These are phyloP conservation scores for Zasmidium citrigriseum DNA, from an alignment of 2,329 filamentous ascomycete genomes.

Conservation along the genomic window DNA sequence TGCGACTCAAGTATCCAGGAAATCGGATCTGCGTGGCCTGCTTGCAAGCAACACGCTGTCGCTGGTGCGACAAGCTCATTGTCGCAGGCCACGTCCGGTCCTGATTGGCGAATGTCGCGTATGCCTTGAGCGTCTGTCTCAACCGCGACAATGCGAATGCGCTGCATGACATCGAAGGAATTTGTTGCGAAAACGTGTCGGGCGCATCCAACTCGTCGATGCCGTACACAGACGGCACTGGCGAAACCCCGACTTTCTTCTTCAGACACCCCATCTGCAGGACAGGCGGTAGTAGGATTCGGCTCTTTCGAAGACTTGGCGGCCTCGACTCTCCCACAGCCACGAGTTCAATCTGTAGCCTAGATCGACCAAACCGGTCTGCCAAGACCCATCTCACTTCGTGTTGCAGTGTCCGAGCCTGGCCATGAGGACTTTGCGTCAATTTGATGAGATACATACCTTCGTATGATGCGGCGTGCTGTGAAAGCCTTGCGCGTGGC, in stretches of 20 bases:
- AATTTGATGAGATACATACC: conserved; percentile 53
- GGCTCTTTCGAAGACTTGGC: conserved; percentile 95
- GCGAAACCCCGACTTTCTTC: too few relatives aligned
- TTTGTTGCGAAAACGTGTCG: too few relatives aligned
- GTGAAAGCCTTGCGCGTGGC: too few relatives aligned
- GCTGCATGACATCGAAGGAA: neutral
- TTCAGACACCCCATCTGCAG: too few relatives aligned
- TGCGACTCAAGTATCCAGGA: neutral
- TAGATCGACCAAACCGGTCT: conserved; percentile 75
- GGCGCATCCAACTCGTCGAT: too few relatives aligned
- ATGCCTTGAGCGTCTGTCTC: neutral
- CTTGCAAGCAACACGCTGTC: neutral
- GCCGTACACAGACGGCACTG: too few relatives aligned
- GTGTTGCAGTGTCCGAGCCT: conserved; percentile 84
- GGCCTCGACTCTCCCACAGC: conserved; percentile 66
- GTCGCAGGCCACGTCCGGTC: neutral
- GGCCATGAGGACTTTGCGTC: conserved; percentile 85
- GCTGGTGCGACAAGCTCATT: too few relatives aligned
- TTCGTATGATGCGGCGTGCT: too few relatives aligned
- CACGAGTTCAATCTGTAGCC: conserved; percentile 87
- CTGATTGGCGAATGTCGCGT: neutral
- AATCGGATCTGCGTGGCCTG: neutral
- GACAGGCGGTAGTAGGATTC: too few relatives aligned
- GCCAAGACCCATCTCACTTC: conserved; percentile 84
- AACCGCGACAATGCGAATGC: neutral